These are phyloP conservation scores for Hanseniaspora singularis DNA, from an alignment of 805 yeast genomes.

Conservation along the genomic window DNA sequence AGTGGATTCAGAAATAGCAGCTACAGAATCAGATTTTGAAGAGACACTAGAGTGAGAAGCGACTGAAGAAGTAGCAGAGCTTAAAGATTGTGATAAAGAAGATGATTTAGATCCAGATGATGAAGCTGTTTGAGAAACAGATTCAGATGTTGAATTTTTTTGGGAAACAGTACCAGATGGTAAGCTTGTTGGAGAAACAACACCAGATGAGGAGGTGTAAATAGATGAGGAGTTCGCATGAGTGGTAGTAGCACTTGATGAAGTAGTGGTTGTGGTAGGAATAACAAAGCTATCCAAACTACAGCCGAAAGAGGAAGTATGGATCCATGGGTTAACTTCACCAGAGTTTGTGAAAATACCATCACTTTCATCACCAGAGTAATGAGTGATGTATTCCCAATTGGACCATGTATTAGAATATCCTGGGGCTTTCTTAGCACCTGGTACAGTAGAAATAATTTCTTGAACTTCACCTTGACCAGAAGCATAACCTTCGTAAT, in stretches of 20 bases:
- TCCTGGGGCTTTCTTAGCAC: constrained; percentile 37
- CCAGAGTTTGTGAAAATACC: constrained; percentile 16
- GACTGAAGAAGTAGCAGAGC: constrained; percentile 19
- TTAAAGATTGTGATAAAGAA: constrained; percentile 3
- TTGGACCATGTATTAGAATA: constrained; percentile 34
- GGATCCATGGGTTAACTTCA: constrained; percentile 16
- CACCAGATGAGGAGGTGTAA: too few relatives aligned
- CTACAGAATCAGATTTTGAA: constrained; percentile 29
- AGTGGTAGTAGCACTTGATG: neutral
- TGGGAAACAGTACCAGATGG: too few relatives aligned
- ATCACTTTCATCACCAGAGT: constrained; percentile 14
- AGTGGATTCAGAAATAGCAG: constrained; percentile 21
- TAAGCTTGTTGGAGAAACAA: too few relatives aligned
- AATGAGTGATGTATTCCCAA: constrained; percentile 7
- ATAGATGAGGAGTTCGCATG: neutral
- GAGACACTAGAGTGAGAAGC: constrained; percentile 22
- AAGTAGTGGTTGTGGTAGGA: neutral
- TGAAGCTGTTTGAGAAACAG: too few relatives aligned
- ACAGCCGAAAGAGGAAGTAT: constrained; percentile 12
- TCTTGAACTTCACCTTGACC: constrained; percentile 34
- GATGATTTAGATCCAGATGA: constrained; percentile 1
- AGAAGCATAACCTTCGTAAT: constrained; percentile 21
- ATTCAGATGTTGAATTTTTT: too few relatives aligned
- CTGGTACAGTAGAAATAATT: constrained; percentile 38
- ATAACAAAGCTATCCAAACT: neutral